phyloP scores from a whole-genome alignment of 352 stramenopile species.

The Elongisporangium undulatum region DNA sequence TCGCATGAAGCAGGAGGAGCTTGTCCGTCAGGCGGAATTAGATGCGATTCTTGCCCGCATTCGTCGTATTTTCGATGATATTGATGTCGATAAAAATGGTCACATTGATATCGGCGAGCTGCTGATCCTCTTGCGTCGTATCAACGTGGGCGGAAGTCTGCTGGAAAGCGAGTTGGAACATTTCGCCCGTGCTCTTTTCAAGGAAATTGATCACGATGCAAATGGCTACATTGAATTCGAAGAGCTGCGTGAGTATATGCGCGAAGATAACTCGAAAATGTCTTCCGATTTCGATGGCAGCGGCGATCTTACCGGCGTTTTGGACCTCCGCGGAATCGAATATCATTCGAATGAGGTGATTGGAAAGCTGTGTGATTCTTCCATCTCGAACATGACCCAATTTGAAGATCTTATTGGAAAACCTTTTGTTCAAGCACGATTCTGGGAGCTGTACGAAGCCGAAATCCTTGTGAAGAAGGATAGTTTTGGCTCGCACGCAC shows the following conservation, averaged over 20 bases:
- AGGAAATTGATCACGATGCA: slow-evolving; percentile 92
- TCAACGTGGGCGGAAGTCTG: slow-evolving; percentile 61
- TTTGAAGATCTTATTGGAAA: slow-evolving; percentile 45
- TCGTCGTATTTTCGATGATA: slow-evolving; percentile 65
- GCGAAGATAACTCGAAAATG: slow-evolving; percentile 23
- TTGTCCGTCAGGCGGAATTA: slow-evolving; percentile 47
- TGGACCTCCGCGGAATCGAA: slow-evolving; percentile 66
- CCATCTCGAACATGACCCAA: slow-evolving; percentile 37
- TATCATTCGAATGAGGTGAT: slow-evolving; percentile 63
- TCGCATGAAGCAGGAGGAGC: slow-evolving; percentile 43
- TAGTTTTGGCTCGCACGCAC: slow-evolving; percentile 32
- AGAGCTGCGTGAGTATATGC: slow-evolving; percentile 86
- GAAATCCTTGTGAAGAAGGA: slow-evolving; percentile 46
- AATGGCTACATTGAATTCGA: slow-evolving; percentile 94
- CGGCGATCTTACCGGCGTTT: slow-evolving; percentile 41
- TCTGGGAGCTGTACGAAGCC: slow-evolving; percentile 60
- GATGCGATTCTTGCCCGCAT: slow-evolving; percentile 46
- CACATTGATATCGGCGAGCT: slow-evolving; percentile 63
- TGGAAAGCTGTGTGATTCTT: slow-evolving; percentile 51
- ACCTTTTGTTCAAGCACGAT: slow-evolving; percentile 37
- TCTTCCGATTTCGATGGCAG: slow-evolving; percentile 36
- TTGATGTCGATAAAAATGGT: slow-evolving; percentile 63
- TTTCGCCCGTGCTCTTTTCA: slow-evolving; percentile 63
- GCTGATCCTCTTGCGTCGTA: slow-evolving; percentile 48
- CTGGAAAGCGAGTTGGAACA: slow-evolving; percentile 61